Conservation (phyloP, 2,329 filamentous ascomycete species). For the Tolypocladium nubicola region DNA sequence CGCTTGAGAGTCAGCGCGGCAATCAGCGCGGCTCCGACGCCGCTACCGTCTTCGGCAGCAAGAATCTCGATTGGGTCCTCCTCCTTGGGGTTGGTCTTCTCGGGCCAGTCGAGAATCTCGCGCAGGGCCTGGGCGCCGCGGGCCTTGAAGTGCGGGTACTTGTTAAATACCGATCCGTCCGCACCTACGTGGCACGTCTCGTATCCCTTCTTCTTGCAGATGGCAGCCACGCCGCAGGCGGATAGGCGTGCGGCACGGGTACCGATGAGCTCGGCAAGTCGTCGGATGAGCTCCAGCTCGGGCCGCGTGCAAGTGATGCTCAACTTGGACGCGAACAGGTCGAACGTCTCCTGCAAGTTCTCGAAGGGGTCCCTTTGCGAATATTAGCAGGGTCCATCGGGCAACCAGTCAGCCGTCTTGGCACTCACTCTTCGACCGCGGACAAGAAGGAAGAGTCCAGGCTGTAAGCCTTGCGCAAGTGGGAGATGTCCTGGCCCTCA, state of each 20-base stretch:
- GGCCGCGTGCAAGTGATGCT: conserved; percentile 58
- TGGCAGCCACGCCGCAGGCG: conserved; percentile 88
- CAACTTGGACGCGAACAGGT: conserved; percentile 71
- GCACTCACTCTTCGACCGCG: conserved; percentile 70
- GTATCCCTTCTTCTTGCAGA: conserved; percentile 93
- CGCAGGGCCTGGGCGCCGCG: conserved; percentile 80
- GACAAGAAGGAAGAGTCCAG: conserved; percentile 92
- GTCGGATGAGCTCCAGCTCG: conserved; percentile 82
- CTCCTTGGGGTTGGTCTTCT: conserved; percentile 54
- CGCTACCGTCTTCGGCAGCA: conserved; percentile 88
- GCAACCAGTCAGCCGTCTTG: neutral
- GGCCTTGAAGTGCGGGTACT: conserved; percentile 96
- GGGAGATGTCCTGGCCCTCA: conserved; percentile 67
- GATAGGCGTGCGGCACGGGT: conserved; percentile 89
- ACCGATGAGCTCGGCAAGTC: conserved; percentile 86
- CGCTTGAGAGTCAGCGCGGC: conserved; percentile 61
- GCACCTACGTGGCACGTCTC: conserved; percentile 86
- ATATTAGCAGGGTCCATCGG: conserved; percentile 5
- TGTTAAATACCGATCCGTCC: conserved; percentile 97
- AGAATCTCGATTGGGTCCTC: conserved; percentile 82
- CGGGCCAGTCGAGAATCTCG: conserved; percentile 92
- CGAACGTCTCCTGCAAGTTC: conserved; percentile 81
- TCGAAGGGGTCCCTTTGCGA: conserved; percentile 71
- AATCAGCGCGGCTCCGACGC: conserved; percentile 94
- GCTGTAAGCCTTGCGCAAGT: conserved; percentile 76